These are phyloP conservation scores for Daldinia sp. DNA, from an alignment of 2,329 filamentous ascomycete genomes.

Conservation along the genomic window DNA sequence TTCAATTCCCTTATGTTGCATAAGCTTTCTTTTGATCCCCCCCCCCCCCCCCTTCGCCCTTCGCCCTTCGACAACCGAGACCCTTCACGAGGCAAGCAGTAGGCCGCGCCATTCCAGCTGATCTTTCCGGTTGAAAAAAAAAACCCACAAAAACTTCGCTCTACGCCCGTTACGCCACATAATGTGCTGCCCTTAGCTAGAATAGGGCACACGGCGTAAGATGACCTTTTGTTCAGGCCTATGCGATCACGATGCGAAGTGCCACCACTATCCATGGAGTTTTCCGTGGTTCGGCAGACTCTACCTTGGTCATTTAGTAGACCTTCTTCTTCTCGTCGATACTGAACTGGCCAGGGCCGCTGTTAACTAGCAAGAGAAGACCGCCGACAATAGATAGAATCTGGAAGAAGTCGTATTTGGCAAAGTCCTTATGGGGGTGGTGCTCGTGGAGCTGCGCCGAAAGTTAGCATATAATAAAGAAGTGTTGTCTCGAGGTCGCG, in stretches of 20 bases:
- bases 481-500: neutral
- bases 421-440: conserved; percentile 99
- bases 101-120: conserved; percentile 11
- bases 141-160: conserved; percentile 4
- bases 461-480: conserved; percentile 39
- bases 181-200: conserved; percentile 22
- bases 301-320: conserved; percentile 66
- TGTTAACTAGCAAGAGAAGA: conserved; percentile 96
- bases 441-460: conserved; percentile 82
- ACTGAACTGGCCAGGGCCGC: conserved; percentile 95
- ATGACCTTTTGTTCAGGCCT: conserved; percentile 3
- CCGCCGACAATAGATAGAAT: conserved; percentile 98
- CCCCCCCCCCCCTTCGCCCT: too few species aligned
- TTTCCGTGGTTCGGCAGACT: neutral
- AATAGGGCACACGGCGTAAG: conserved; percentile 26
- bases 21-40: conserved; percentile 18
- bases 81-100: conserved; percentile 10
- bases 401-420: conserved; percentile 99
- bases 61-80: conserved; percentile 15
- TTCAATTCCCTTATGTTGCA: conserved; percentile 25
- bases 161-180: conserved; percentile 30
- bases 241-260: conserved; percentile 30
- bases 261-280: conserved; percentile 9
- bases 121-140: conserved; percentile 25
- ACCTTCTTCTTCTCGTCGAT: conserved; percentile 99